Evolutionary conservation across 176 grass and related monocot genomes (phyloP), one percentile per base, ranked within the genome.

Genomic region (Urochloa ruziziensis): DNA sequence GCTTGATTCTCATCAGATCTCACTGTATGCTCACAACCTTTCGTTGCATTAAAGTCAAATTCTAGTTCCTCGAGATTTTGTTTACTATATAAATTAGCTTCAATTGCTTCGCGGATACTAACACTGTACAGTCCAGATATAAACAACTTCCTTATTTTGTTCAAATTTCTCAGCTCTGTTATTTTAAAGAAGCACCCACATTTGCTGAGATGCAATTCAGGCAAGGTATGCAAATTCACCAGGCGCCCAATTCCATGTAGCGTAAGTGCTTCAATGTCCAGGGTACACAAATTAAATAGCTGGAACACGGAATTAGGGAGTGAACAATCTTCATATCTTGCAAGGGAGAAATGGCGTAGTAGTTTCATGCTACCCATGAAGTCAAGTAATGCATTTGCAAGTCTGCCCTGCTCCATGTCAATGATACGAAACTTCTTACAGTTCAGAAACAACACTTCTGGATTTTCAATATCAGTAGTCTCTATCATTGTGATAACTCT

Each of bases 301-400:
- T 39, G 0, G 37, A 39, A 39, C 6, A 39, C 8, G 36, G 36
- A 37, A 37, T 37, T 37, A 37, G 37, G 37, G 8, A 39, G 37
- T 39, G 37, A 4, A 39, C 6, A 4, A 7, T 39, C 37, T 39
- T 39, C 37, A 39, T 39, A 6, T 39, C 37, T 0, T 39, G 6
- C 37, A 7, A 7, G 8, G 37, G 5, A 4, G 24, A 87, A 65
- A 57, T 83, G 73, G 1, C 73, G 65, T 17, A 91, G 23, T 44
- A 79, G 80, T 47, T 65, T 90, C 7, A 90, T 27, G 35, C 37
- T 42, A 18, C 43, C 84, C 3, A 86, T 59, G 30, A 66, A 58
- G 6, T 48, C 17, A 2, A 73, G 79, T 24, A 90, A 34, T 46
- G 30, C 7, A 11, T 32, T n/a, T n/a, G 11, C 12, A 16, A 51